These are phyloP conservation scores for Pedinophyceae sp. DNA, from an alignment of 139 green algal genomes.

Conservation along the genomic window DNA sequence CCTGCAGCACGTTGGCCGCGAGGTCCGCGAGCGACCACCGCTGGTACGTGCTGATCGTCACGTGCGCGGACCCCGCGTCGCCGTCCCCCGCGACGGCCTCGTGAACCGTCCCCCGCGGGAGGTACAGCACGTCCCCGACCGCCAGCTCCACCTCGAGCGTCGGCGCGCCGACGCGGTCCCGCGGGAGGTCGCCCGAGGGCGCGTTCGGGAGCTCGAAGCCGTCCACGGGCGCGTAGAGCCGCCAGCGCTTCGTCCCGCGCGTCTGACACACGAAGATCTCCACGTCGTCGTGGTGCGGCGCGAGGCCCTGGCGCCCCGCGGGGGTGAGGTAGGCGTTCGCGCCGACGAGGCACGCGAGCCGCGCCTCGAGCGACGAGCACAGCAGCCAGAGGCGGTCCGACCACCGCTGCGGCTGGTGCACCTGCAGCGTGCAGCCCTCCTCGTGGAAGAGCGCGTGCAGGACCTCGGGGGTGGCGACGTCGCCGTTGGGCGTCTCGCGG, in stretches of 20 bases:
- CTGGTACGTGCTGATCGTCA: slow-evolving; percentile 62
- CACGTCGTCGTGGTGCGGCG: slow-evolving; percentile 69
- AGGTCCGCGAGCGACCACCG: slow-evolving; percentile 29
- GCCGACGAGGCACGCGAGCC: slow-evolving; percentile 59
- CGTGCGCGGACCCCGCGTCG: slow-evolving; percentile 29
- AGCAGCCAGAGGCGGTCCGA: slow-evolving; percentile 27
- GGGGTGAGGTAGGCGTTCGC: slow-evolving; percentile 58
- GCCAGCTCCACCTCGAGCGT: slow-evolving; percentile 43
- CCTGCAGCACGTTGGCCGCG: slow-evolving; percentile 3
- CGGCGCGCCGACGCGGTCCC: slow-evolving; percentile 24
- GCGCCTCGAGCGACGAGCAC: slow-evolving; percentile 35
- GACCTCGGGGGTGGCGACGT: slow-evolving; percentile 12
- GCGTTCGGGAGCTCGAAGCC: slow-evolving; percentile 33
- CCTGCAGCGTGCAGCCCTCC: slow-evolving; percentile 25
- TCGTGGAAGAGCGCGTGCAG: slow-evolving; percentile 10
- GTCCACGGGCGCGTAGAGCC: slow-evolving; percentile 28
- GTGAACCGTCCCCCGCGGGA: slow-evolving; percentile 62
- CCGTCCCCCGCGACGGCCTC: slow-evolving; percentile 31
- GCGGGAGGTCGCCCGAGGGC: slow-evolving; percentile 23
- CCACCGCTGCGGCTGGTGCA: slow-evolving; percentile 66
- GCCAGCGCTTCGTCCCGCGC: slow-evolving; percentile 51
- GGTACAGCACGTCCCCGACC: slow-evolving; percentile 67
- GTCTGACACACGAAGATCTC: slow-evolving; percentile 68
- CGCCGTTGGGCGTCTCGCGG: slow-evolving; percentile 27
- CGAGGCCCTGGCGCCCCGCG: slow-evolving; percentile 32